These are phyloP conservation scores for Mariannaea sp. DNA, from an alignment of 2,329 filamentous ascomycete genomes.

Conservation along the genomic window DNA sequence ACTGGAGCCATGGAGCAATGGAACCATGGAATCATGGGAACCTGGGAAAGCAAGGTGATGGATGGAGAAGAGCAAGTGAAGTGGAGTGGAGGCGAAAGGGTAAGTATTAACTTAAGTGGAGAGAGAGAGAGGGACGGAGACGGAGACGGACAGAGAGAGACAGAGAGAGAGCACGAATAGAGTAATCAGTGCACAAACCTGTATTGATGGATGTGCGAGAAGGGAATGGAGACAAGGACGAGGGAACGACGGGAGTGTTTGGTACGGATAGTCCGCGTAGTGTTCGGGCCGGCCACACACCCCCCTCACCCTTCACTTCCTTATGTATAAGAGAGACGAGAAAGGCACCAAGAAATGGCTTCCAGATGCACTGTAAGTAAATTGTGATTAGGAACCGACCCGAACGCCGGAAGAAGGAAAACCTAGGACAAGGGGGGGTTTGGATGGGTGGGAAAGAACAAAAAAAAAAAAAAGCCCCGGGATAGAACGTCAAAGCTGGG, in stretches of 20 bases:
- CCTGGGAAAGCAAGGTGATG: slow-evolving; percentile 1
- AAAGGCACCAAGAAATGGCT: neutral
- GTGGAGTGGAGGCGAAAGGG: slow-evolving; percentile 7
- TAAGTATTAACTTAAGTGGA: slow-evolving; percentile 17
- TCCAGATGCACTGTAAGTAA: neutral
- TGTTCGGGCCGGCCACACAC: too few species aligned
- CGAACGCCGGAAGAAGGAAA: neutral
- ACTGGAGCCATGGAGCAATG: slow-evolving; percentile 7
- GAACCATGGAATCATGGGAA: slow-evolving; percentile 11
- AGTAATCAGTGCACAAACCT: too few species aligned
- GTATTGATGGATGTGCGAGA: slow-evolving; percentile 10
- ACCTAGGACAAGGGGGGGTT: slow-evolving; percentile 9
- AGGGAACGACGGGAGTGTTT: too few species aligned
- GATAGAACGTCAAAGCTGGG: neutral
- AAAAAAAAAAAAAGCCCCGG: neutral
- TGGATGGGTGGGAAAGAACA: neutral
- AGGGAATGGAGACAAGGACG: slow-evolving; percentile 1
- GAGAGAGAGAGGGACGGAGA: neutral
- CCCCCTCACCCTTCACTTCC: too few species aligned
- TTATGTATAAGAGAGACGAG: neutral
- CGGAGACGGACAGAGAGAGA: neutral
- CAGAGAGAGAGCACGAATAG: too few species aligned
- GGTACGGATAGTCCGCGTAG: too few species aligned
- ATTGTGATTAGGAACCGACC: too few species aligned
- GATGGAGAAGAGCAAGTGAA: slow-evolving; percentile 3